Percentiles rank a stretch among this genome's conserved stretches.
Conservation (phyloP, 805 yeast species). For the Naumovozyma dairenensis region DNA sequence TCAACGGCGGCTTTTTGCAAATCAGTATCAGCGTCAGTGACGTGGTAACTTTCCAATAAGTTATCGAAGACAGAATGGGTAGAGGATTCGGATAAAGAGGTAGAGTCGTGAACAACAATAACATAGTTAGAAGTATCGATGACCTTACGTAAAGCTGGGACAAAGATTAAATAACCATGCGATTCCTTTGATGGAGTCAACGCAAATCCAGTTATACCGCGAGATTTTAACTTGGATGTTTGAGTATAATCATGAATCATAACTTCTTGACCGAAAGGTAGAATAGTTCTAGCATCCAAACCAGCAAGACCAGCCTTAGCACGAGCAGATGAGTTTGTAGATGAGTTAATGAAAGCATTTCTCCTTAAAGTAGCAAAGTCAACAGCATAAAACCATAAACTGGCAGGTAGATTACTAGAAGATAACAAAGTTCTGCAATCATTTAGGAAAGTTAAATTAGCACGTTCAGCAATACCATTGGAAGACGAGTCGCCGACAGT, state of each 20-base stretch:
- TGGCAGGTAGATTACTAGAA: constrained; percentile 4
- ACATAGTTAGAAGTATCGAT: constrained; percentile 3
- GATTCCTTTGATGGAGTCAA: constrained; percentile 5
- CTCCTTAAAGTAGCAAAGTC: constrained; percentile 5
- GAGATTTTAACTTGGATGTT: neutral
- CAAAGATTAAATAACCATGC: constrained; percentile 4
- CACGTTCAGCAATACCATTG: constrained; percentile 9
- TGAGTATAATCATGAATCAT: constrained; percentile 2
- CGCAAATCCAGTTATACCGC: constrained; percentile 2
- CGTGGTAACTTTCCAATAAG: too few relatives aligned
- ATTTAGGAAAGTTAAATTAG: constrained; percentile 6
- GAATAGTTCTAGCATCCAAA: constrained; percentile 2
- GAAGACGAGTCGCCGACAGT: constrained; percentile 6
- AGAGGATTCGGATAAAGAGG: too few relatives aligned
- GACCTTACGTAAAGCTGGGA: constrained; percentile 1
- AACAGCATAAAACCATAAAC: constrained; percentile 9
- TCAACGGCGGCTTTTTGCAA: too few relatives aligned
- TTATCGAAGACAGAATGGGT: too few relatives aligned
- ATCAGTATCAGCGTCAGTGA: too few relatives aligned
- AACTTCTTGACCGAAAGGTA: constrained; percentile 8
- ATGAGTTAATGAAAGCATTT: constrained; percentile 2
- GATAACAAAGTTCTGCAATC: constrained; percentile 8
- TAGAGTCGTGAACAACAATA: neutral
- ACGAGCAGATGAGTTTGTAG: neutral
- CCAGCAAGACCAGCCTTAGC: constrained; percentile 4